Evolutionary conservation across 176 grass and related monocot species (phyloP), one percentile per base, ranked within the genome.

Genomic region (Cocos nucifera): DNA sequence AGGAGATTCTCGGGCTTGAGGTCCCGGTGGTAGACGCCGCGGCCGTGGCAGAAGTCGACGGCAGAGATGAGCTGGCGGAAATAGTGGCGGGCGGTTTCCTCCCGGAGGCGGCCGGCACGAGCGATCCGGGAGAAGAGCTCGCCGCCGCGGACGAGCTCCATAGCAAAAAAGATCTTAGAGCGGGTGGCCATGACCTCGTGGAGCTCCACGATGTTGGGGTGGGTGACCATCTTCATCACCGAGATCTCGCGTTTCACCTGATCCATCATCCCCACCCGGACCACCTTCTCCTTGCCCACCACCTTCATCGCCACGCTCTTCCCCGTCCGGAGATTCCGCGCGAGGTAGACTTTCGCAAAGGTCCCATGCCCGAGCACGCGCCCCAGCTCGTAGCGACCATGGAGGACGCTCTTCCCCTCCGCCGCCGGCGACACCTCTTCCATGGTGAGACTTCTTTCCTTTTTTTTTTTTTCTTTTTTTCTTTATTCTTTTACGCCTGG

Each of bases 201-300:
- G 2, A 85, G 82, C 66, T 75, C 82, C 5, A 85, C 82, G 60
- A 85, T 72, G 76, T 79, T 74, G 15, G 75, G 81, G 55, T 84
- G 81, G 16, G 65, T 73, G 4, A 84, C 81, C 59, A 66, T 64
- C 61, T 74, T 69, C 82, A 85, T 85, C 24, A 79, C 76, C 2
- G 76, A 62, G 66, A 85, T 85, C 76, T 85, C 82, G 50, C 82
- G 76, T 66, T 85, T 85, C 56, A 79, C 74, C 67, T 85, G 82
- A 72, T 79, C 82, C 51, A 17, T 66, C 82, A 85, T 85, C 15
- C 82, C 72, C 15, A 57, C 72, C 35, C 76, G 55, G 66, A 75
- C 57, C 66, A 84, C 72, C 76, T 72, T 79, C 23, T 84, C 82
- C 82, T 72, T 84, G 22, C 60, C 57, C 56, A 84, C 71, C 61